Conservation (phyloP, 75 land plant species). For the Pinus taeda region DNA sequence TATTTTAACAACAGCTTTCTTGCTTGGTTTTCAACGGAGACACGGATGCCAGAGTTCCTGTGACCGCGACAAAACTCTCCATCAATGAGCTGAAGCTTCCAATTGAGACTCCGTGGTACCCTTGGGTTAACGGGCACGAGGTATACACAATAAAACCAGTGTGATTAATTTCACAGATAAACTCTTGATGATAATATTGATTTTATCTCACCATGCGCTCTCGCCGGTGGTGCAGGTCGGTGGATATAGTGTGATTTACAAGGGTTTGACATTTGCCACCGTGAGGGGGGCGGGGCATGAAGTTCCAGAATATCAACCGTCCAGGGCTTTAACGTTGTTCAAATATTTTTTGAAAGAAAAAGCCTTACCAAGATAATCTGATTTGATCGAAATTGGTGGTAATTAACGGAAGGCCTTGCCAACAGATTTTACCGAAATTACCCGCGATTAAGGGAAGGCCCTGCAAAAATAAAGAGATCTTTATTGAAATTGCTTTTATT, state of each 20-base stretch:
- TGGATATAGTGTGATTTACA: slow-evolving; percentile 60
- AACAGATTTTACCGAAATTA: too few relatives aligned
- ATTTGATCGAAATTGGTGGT: too few relatives aligned
- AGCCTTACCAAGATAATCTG: too few relatives aligned
- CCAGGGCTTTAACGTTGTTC: slow-evolving; percentile 14
- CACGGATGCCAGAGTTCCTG: slow-evolving; percentile 38
- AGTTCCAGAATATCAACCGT: slow-evolving; percentile 42
- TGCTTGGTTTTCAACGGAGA: slow-evolving; percentile 48
- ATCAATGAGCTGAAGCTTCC: slow-evolving; percentile 21
- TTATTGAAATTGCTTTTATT: too few relatives aligned
- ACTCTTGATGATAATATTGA: neutral
- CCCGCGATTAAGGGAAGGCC: too few relatives aligned
- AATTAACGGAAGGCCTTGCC: too few relatives aligned
- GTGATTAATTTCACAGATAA: neutral
- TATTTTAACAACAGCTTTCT: neutral
- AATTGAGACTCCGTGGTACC: slow-evolving; percentile 33
- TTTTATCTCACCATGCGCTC: neutral
- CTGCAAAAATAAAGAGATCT: too few relatives aligned
- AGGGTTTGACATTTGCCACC: slow-evolving; percentile 67
- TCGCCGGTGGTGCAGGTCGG: slow-evolving; percentile 20
- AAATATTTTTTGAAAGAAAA: neutral
- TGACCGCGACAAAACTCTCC: slow-evolving; percentile 33
- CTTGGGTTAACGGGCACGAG: slow-evolving; percentile 24
- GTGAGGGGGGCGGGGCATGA: slow-evolving; percentile 84
- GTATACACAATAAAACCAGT: neutral